Evolutionary conservation across 768 basidiomycete genomes (phyloP).

Genomic region (Amanita inopinata): DNA sequence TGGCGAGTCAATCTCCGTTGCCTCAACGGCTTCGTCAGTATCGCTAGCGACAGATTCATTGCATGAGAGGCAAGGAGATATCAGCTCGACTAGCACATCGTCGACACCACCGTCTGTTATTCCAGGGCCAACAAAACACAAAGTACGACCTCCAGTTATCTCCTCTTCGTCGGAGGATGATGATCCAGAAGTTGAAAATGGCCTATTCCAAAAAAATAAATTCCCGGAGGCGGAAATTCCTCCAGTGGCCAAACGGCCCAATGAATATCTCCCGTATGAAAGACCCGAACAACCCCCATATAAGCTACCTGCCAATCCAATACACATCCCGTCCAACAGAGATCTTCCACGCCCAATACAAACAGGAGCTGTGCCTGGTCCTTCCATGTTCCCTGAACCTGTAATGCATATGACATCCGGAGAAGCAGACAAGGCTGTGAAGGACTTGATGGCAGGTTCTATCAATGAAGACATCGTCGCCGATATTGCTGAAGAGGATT

Average conservation of each 20-base stretch:
- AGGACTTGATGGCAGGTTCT: conserved; percentile 63
- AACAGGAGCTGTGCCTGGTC: conserved; percentile 14
- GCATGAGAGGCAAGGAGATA: too few species aligned
- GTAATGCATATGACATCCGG: conserved; percentile 26
- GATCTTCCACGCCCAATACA: conserved; percentile 14
- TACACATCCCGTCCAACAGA: conserved; percentile 27
- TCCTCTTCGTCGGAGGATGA: too few species aligned
- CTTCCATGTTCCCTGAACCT: conserved; percentile 20
- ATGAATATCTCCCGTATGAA: too few species aligned
- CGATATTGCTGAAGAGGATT: conserved; percentile 56
- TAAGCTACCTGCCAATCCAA: conserved; percentile 16
- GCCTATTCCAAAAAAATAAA: too few species aligned
- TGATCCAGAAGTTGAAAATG: too few species aligned
- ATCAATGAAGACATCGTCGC: conserved; percentile 48
- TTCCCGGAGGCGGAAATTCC: too few species aligned
- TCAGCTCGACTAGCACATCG: too few species aligned
- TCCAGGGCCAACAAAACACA: too few species aligned
- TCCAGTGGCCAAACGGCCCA: too few species aligned
- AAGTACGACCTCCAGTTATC: too few species aligned
- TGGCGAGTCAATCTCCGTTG: background rate
- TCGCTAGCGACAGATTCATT: too few species aligned
- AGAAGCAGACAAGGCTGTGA: conserved; percentile 71
- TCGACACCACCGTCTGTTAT: too few species aligned
- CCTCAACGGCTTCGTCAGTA: conserved; percentile 10
- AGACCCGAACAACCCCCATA: conserved; percentile 10